phyloP scores from a whole-genome alignment of 2,329 filamentous ascomycete genomes.

The Cercospora canescens region DNA sequence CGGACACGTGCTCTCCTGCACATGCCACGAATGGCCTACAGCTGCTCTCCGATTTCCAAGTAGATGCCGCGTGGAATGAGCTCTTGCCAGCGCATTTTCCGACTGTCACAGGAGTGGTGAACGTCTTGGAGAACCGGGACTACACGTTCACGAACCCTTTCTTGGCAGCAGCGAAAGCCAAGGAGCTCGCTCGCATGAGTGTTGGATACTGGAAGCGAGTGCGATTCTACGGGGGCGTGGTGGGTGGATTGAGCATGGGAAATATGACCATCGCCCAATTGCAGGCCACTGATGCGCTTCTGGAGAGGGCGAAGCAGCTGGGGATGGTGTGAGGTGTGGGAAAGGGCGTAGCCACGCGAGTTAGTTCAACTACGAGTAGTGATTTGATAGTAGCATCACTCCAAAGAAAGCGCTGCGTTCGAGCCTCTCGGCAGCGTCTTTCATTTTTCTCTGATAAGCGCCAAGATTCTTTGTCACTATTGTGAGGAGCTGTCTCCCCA shows the following conservation, averaged over 20 bases:
- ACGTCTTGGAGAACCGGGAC: background rate
- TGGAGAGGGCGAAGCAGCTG: background rate
- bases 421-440: too few species aligned
- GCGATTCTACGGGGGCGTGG: background rate
- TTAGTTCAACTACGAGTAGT: too few species aligned
- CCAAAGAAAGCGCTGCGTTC: too few species aligned
- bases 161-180: background rate
- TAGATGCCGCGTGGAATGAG: background rate
- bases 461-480: too few species aligned
- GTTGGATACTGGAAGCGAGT: background rate
- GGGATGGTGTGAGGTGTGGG: background rate
- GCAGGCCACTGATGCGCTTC: background rate
- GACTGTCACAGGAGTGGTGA: background rate
- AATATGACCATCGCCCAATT: background rate
- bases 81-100: background rate
- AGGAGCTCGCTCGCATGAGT: background rate
- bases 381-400: too few species aligned
- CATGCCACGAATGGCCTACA: background rate
- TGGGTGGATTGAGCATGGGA: background rate
- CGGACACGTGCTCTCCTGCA: background rate
- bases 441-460: too few species aligned
- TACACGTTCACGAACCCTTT: conserved; percentile 1
- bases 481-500: too few species aligned
- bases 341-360: too few species aligned
- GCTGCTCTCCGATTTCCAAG: background rate